phyloP scores from a whole-genome alignment of 1,284 basidiomycete species.

The Marasmius sp. region DNA sequence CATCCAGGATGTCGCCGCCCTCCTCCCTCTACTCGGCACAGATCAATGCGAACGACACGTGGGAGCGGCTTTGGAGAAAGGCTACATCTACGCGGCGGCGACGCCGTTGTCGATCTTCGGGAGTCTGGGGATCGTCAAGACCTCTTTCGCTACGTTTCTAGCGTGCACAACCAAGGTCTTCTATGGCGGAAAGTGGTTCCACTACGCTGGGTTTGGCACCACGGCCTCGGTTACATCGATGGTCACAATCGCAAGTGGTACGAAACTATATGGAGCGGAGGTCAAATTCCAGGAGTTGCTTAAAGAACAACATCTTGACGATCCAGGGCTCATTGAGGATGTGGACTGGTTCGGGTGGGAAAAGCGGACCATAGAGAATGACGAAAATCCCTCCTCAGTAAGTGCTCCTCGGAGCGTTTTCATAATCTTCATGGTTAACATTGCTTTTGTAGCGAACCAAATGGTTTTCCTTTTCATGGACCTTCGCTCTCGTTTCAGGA shows the following conservation, averaged over 20 bases:
- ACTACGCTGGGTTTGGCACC: not conserved
- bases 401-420: not conserved
- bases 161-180: not conserved
- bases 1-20: slow-evolving; percentile 7
- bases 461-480: not conserved
- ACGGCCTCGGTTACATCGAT: not conserved
- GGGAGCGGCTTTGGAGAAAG: slow-evolving; percentile 5
- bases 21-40: slow-evolving; percentile 9
- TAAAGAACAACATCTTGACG: not conserved
- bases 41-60: slow-evolving; percentile 10
- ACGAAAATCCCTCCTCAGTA: not conserved
- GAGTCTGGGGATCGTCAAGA: slow-evolving; percentile 8
- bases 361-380: not conserved
- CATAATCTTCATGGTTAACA: not conserved
- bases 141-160: slow-evolving; percentile 2
- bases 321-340: not conserved
- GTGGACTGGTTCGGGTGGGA: not conserved
- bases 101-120: slow-evolving; percentile 12
- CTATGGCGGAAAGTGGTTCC: not conserved
- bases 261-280: not conserved
- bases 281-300: not conserved
- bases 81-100: slow-evolving; percentile 10
- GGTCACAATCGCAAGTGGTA: not conserved
- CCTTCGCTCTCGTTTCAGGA: not conserved
- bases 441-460: not conserved